Base-by-base conservation (phyloP, 1,284 basidiomycete genomes). In the Takashimella koratensis region DNA sequence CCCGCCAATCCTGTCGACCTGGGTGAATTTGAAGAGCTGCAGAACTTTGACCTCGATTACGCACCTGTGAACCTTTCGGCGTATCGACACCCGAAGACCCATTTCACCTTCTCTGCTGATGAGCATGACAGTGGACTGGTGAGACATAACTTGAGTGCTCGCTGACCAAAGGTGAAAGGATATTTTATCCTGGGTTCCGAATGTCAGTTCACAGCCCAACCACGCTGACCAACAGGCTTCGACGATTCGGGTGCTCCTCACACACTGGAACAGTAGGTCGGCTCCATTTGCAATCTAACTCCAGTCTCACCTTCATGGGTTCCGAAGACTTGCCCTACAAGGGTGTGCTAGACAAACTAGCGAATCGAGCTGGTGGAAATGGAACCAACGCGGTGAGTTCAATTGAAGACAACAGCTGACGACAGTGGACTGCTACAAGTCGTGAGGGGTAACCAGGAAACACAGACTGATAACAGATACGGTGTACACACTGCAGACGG, bases 311-410 rank as follows among this genome's bases (percentile, higher is more conserved):
- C 21, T 98, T 98, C 73, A 87, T 96, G 81, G 93, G 93, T 11
- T 95, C 91, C 2, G 86, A 96, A 70, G 84, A 87, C 65, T 96
- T 94, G 70, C 95, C 95, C 0, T 94, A 91, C 82, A 98, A 98
- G 75, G 96, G 95, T 25, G 88, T 98, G 46, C 85, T 99, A 51
- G 96, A 98, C 77, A 87, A 90, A 59, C 82, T 99, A n/a, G 96
- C 96, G 8, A 98, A 97, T 74, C 84, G 94, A 49, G 91, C 91
- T 10, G 98, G 95, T 70, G 93, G 93, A 11, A 86, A 90, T 57
- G 91, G 92, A 24, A 98, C 95, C 5, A 83, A 83, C 60, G 82
- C 83, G 2, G 30, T 36, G 16, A 8, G 30, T 36, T 36, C 30
- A 16, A 36, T 36, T n/a, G n/a, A n/a, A n/a, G n/a, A n/a, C n/a